These are phyloP conservation scores for Orbilia quercus DNA, from an alignment of 2,329 filamentous ascomycete species.

Conservation along the genomic window DNA sequence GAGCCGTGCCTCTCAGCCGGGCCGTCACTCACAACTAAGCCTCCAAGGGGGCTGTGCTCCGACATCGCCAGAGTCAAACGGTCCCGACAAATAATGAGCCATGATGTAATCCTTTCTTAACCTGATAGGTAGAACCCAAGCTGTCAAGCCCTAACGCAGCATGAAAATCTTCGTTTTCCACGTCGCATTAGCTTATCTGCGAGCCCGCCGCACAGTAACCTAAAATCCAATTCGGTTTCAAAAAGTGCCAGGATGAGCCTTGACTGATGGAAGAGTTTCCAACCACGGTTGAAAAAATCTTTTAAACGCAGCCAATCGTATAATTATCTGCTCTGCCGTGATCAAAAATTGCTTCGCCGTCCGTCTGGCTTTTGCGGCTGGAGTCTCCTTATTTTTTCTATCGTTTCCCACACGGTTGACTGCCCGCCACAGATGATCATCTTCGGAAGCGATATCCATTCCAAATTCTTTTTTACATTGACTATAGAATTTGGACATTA, in stretches of 20 bases:
- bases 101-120: not conserved
- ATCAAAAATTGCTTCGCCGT: not conserved
- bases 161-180: not conserved
- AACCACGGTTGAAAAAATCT: not conserved
- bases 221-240: constrained; percentile 11
- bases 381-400: not conserved
- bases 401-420: no score
- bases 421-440: no score
- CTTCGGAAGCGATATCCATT: no score
- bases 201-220: not conserved
- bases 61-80: not conserved
- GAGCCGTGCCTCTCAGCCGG: not conserved
- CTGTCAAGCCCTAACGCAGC: not conserved
- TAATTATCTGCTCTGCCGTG: not conserved
- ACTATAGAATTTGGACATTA: no score
- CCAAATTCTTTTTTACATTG: no score
- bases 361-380: not conserved
- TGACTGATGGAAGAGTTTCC: not conserved
- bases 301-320: not conserved
- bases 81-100: not conserved
- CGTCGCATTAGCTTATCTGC: not conserved
- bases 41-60: not conserved
- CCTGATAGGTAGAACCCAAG: not conserved
- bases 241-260: constrained; percentile 7
- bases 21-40: not conserved